Percentiles rank a stretch among this genome's conserved stretches.
phyloP scores from a whole-genome alignment of 176 grass and related monocot species.

The Poa annua region DNA sequence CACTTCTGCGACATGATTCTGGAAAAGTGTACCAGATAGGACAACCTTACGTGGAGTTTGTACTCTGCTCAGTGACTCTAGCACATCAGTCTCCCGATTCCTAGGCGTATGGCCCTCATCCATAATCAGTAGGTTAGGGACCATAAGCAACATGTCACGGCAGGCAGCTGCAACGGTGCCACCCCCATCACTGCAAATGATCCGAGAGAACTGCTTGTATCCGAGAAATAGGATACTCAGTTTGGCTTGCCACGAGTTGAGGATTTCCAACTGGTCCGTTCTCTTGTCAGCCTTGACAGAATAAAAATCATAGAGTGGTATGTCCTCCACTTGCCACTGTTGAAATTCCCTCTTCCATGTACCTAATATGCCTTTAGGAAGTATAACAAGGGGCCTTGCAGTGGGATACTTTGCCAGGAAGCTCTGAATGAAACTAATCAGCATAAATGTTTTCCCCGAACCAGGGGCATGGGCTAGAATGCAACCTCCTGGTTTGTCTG shows the following conservation, averaged over 20 bases:
- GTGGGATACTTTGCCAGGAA: constrained; percentile 89
- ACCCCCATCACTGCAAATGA: constrained; percentile 55
- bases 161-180: constrained; percentile 66
- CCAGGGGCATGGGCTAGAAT: constrained; percentile 98
- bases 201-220: constrained; percentile 89
- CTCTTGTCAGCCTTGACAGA: constrained; percentile 92
- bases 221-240: constrained; percentile 93
- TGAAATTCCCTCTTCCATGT: constrained; percentile 89
- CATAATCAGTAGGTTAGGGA: constrained; percentile 86
- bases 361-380: constrained; percentile 92
- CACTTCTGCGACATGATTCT: constrained; percentile 89
- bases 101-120: constrained; percentile 97
- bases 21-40: constrained; percentile 94
- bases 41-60: constrained; percentile 92
- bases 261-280: constrained; percentile 79
- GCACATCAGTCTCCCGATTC: constrained; percentile 80
- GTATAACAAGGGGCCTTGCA: constrained; percentile 79
- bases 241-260: constrained; percentile 80
- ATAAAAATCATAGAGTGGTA: constrained; percentile 91
- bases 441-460: constrained; percentile 96
- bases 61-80: constrained; percentile 80
- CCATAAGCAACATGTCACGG: constrained; percentile 73
- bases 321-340: constrained; percentile 89
- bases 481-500: constrained; percentile 87
- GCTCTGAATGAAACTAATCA: constrained; percentile 98